These are phyloP conservation scores for Lomentospora prolificans DNA, from an alignment of 2,329 filamentous ascomycete species.

Conservation along the genomic window DNA sequence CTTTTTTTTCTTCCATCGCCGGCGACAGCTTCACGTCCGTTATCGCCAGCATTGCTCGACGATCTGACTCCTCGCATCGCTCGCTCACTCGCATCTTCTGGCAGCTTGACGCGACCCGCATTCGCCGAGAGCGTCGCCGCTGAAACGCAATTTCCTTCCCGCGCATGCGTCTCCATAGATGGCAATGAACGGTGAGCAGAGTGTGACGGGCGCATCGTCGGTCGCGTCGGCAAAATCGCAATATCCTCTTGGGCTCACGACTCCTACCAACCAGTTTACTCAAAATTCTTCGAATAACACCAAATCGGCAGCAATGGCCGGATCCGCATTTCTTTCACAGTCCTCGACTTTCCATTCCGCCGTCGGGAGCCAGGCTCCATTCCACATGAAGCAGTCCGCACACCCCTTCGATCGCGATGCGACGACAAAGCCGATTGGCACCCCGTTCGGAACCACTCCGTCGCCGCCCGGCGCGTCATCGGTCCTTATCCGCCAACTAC, in stretches of 20 bases:
- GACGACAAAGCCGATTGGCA: conserved; percentile 26
- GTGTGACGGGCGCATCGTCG: conserved; percentile 15
- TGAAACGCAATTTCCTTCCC: conserved; percentile 10
- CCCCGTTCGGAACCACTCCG: conserved; percentile 19
- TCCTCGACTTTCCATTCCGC: conserved; percentile 1
- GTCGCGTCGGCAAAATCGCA: conserved; percentile 17
- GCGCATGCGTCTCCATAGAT: conserved; percentile 18
- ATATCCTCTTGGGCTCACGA: background rate
- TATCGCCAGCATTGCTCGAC: background rate
- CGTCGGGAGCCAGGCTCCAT: conserved; percentile 3
- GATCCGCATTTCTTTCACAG: background rate
- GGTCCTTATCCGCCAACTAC: conserved; percentile 45
- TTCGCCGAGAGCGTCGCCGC: background rate
- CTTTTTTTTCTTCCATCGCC: background rate
- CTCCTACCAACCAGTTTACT: conserved; percentile 1
- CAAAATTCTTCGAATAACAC: background rate
- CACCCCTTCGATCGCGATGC: conserved; percentile 30
- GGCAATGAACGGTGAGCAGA: conserved; percentile 21
- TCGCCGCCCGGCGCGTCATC: conserved; percentile 17
- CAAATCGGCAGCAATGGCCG: conserved; percentile 1
- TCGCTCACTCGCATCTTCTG: conserved; percentile 1
- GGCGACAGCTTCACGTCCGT: background rate
- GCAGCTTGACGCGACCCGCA: background rate
- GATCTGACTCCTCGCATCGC: background rate
- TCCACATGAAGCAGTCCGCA: conserved; percentile 1